Conservation (phyloP, 2,329 filamentous ascomycete species). For the Colletotrichum theobromicola region DNA sequence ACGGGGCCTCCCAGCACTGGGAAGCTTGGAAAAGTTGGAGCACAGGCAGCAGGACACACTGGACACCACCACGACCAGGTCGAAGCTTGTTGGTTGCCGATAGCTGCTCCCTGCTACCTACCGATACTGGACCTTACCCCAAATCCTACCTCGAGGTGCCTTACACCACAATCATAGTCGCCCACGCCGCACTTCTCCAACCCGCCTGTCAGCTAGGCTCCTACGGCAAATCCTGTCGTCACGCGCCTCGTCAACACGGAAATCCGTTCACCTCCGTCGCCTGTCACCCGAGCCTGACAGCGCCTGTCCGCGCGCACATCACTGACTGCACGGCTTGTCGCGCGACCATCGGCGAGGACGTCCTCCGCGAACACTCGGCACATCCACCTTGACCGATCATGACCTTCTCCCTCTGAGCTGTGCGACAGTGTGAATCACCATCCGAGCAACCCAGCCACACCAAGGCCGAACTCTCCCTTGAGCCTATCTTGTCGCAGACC, state of each 20-base stretch:
- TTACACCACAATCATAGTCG: background rate
- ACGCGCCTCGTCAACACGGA: background rate
- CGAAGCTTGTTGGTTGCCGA: slow-evolving; percentile 4
- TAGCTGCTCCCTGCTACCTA: slow-evolving; percentile 8
- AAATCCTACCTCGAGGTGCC: background rate
- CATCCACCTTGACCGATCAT: background rate
- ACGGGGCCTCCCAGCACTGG: background rate
- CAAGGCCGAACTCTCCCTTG: background rate
- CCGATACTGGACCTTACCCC: background rate
- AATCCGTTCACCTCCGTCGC: background rate
- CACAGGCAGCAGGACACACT: background rate
- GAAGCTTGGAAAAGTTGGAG: background rate
- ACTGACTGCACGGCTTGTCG: background rate
- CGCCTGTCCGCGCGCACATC: background rate
- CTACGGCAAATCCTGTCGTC: background rate
- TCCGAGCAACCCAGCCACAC: background rate
- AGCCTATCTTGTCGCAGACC: background rate
- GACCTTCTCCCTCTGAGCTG: slow-evolving; percentile 4
- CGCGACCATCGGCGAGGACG: background rate
- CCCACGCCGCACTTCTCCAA: background rate
- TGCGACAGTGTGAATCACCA: slow-evolving; percentile 17
- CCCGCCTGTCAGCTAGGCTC: background rate
- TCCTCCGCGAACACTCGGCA: background rate
- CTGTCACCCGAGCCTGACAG: background rate
- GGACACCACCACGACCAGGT: background rate